Percentiles rank a stretch among this genome's conserved stretches.
Evolutionary conservation across 495 filamentous ascomycete genomes (phyloP).

Genomic region (Parathielavia hyrcaniae): DNA sequence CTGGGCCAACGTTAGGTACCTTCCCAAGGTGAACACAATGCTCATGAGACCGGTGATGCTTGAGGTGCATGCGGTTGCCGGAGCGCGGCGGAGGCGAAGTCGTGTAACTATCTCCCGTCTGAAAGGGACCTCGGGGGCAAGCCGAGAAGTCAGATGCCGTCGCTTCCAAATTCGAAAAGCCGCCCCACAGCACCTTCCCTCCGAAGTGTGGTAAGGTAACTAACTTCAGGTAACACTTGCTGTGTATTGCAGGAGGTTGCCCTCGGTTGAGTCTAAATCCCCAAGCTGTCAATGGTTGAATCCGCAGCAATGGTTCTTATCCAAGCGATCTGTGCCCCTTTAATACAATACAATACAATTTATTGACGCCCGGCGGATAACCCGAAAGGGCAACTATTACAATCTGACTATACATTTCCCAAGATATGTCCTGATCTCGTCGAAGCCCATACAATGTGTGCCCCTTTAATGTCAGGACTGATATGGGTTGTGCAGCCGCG

Average conservation of each 20-base stretch:
- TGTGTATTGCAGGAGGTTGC: no score
- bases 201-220: no score
- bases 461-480: constrained; percentile 5
- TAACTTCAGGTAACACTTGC: no score
- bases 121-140: not conserved
- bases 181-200: no score
- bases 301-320: not conserved
- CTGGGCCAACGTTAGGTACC: not conserved
- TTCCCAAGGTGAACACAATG: not conserved
- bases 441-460: no score
- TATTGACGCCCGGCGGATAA: no score
- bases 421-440: no score
- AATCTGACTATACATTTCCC: no score
- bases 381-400: no score
- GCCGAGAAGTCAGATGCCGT: not conserved
- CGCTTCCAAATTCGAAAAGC: no score
- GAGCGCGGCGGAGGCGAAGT: constrained; percentile 7
- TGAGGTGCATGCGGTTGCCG: constrained; percentile 1
- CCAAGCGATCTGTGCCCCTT: constrained; percentile 5
- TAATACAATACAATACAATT: no score
- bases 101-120: constrained; percentile 9
- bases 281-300: not conserved
- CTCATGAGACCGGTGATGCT: constrained; percentile 2
- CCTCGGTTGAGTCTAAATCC: no score
- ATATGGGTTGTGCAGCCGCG: not conserved